Base-by-base conservation (phyloP, 2,329 filamentous ascomycete genomes). In the Laburnicola sp. region DNA sequence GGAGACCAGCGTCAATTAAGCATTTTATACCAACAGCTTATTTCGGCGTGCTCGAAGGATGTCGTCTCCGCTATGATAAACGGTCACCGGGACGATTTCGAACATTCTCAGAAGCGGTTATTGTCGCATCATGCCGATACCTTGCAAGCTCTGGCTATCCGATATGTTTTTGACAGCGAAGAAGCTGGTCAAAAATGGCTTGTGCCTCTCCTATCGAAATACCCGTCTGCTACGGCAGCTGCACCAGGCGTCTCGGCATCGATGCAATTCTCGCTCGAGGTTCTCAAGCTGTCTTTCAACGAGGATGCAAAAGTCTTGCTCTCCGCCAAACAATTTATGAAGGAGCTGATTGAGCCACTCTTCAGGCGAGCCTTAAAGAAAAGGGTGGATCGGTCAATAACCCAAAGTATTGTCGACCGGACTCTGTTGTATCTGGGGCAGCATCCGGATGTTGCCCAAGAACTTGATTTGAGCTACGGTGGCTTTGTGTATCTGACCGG, bases 191-290 rank as follows among this genome's bases (percentile, higher is more conserved):
- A 53, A 36, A 6, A 47, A 25, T 39, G 48, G 43, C 38, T 62
- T 37, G 2, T 28, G 16, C 26, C 21, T 28, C 50, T 63, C 34
- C 22, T 60, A 22, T 53, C 36, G 10, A 41, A 47, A 6, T 61
- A 47, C 22, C 62, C 63, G 7, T 31, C 57, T 8, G 22, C 28
- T 4, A 43, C 35, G 8, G 45, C 50, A 6, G 16, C 27, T 11
- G 25, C 44, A 6, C 41, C 23, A 8, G 53, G 59, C 3, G 56
- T 68, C 35, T 67, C 66, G 3, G 49, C 53, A 2, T 66, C 66
- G 1, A 70, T 71, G 68, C 25, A 53, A 2, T 70, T 69, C 45
- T 60, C 63, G 5, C 36, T 68, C 1, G 38, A 54, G 0, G 30
- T 65, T 6, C 47, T 71, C 8, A 42, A 45, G 21, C 49, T 11